Evolutionary conservation across 441 rosid genomes (phyloP).

Genomic region (Codiaeum variegatum): DNA sequence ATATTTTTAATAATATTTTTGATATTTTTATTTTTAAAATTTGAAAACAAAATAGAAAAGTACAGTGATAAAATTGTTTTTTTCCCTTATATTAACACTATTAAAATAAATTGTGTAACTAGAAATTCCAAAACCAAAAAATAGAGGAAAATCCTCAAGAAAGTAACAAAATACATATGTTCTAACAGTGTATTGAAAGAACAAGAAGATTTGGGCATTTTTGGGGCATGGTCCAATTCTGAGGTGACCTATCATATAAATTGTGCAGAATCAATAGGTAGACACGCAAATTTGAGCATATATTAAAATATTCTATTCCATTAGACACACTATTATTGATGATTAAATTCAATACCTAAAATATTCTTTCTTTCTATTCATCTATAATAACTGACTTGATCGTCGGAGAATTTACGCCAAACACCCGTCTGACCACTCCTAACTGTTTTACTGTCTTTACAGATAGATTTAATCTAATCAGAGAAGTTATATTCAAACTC

Average conservation of each 20-base stretch:
- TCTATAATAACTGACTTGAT: no score
- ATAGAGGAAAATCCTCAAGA: neutral
- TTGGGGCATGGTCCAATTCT: constrained; percentile 16
- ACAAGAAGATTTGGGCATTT: constrained; percentile 1
- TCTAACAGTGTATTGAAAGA: neutral
- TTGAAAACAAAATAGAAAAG: no score
- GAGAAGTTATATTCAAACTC: no score
- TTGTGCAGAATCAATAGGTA: constrained; percentile 15
- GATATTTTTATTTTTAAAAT: no score
- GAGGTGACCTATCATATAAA: constrained; percentile 20
- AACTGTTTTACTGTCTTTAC: no score
- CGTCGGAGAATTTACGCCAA: no score
- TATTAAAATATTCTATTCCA: constrained; percentile 18
- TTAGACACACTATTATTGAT: neutral
- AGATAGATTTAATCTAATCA: no score
- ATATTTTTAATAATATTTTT: no score
- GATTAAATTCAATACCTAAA: constrained; percentile 25
- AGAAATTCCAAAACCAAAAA: neutral
- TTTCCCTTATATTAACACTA: neutral
- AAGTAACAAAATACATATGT: neutral
- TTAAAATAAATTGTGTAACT: neutral
- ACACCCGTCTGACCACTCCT: no score
- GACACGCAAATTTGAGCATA: neutral
- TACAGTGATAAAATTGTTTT: no score
- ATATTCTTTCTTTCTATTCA: no score